Evolutionary conservation across 768 basidiomycete species (phyloP), one percentile per base, ranked within the genome.

Genomic region (Cystobasidium tubakii): DNA sequence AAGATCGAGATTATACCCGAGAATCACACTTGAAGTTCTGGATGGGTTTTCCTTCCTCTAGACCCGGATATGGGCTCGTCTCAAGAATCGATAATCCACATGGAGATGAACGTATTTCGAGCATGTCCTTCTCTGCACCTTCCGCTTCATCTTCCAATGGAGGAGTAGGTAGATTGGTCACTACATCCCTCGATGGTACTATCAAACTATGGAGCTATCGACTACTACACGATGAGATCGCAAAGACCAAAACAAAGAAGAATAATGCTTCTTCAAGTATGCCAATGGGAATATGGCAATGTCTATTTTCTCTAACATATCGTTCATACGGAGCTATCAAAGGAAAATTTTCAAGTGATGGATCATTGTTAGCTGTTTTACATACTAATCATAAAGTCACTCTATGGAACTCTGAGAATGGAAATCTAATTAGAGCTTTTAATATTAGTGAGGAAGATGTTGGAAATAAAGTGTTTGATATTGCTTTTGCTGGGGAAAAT

Each of bases 51-150:
- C 29, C 25, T 63, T 1, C 63, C 25, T 17, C 1, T 23, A 43
- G 19, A 42, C 33, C 1, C 67, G 79, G 81, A 29, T 83, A 82
- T 73, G 36, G 76, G 10, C 85, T 98, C 78, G 93, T 92, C 81
- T 94, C 93, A 17, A 87, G 92, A 65, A 86, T 96, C 74, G 91
- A 95, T 80, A 85, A 87, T 33, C 93, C 95, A 7, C 96, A 98
- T 81, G 90, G 89, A 33, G 78, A 83, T 42, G 81, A 83, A 50
- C 84, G 96, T 34, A 86, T 87, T 13, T 85, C 86, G 1, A 78
- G 92, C 55, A 82, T 85, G 66, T 17, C 17, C 13, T 98, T 97
- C 83, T 87, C 86, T 67, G 88, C 90, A 46, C 70, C 82, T 74
- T 73, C 75, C 42, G 76, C 73, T 78, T 81, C 74, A 70, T 81